Conservation (phyloP, 192 early-diverging fungal species). For the Coemansia sp. region DNA sequence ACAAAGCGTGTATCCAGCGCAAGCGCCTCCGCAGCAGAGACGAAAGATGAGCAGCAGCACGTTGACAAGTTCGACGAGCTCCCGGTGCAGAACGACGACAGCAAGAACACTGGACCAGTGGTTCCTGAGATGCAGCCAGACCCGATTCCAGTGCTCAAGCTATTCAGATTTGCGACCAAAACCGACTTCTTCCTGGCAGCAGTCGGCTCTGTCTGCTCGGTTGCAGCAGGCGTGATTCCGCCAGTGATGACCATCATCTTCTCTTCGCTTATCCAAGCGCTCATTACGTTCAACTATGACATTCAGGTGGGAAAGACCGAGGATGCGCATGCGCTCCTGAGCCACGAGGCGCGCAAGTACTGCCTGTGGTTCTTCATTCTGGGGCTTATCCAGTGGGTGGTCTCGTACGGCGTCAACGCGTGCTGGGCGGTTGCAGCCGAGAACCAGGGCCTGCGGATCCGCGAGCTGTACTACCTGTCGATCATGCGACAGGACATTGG, state of each 20-base stretch:
- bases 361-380: conserved; percentile 42
- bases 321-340: conserved; percentile 25
- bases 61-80: conserved; percentile 37
- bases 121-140: conserved; percentile 3
- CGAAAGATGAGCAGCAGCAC: neutral
- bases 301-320: neutral
- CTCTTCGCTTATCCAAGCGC: conserved; percentile 27
- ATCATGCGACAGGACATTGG: conserved; percentile 86
- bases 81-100: conserved; percentile 5
- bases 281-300: conserved; percentile 26
- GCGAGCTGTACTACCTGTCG: conserved; percentile 69
- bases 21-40: neutral
- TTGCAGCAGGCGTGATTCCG: conserved; percentile 36
- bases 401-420: conserved; percentile 29
- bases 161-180: conserved; percentile 69
- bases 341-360: conserved; percentile 33
- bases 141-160: conserved; percentile 51
- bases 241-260: conserved; percentile 53
- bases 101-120: neutral
- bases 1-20: neutral
- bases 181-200: conserved; percentile 58
- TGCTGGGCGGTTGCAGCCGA: conserved; percentile 52
- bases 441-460: conserved; percentile 69
- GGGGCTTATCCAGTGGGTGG: conserved; percentile 31
- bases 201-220: conserved; percentile 42